Base-by-base conservation (phyloP, 1,284 basidiomycete genomes). In the Porogramme epimiltina region DNA sequence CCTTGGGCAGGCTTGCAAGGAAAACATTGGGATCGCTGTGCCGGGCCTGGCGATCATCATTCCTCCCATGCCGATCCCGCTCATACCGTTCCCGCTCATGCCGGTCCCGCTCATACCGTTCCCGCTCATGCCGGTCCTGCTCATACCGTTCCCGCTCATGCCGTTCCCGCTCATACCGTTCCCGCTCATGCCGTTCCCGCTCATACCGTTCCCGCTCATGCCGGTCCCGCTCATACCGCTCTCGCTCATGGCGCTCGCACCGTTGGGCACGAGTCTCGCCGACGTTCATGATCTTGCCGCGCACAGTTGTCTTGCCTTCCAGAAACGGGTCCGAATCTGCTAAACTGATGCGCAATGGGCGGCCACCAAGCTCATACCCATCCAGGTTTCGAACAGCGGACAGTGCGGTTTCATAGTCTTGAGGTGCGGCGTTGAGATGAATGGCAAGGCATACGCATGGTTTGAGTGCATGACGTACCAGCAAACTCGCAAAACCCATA, bases 401-500 rank as follows among this genome's bases (percentile, higher is more conserved):
- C 15, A 79, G 72, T 1, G 89, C 89, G 8, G 95, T 98, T 71
- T 97, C 94, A 66, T 95, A 89, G 70, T 99, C 96, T 95, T 47
- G 51, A 4, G 31, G 42, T 15, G 15, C 2, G 1, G 18, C 22
- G 31, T 15, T 26, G 34, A 9, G 26, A 16, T 6, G 34, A 13
- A n/a, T 13, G 42, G 2, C 10, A 4, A 24, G 16, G 13, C 20
- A 13, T 48, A 52, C n/a, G n/a, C n/a, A n/a, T n/a, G n/a, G n/a
- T n/a, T n/a, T n/a, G n/a, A n/a, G n/a, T n/a, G n/a, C n/a, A 71
- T 66, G 61, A 78, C 83, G 71, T 79, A 95, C 93, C 93, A 64
- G 91, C 87, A 69, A 94, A 98, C 80, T 97, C 94, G 75, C 95
- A 95, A 69, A 98, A 98, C 13, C 95, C 96, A 68, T 97, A 99